Percentiles rank a stretch among this genome's conserved stretches.
phyloP scores from a whole-genome alignment of 306 rosid species.

The Carpinus fangiana region DNA sequence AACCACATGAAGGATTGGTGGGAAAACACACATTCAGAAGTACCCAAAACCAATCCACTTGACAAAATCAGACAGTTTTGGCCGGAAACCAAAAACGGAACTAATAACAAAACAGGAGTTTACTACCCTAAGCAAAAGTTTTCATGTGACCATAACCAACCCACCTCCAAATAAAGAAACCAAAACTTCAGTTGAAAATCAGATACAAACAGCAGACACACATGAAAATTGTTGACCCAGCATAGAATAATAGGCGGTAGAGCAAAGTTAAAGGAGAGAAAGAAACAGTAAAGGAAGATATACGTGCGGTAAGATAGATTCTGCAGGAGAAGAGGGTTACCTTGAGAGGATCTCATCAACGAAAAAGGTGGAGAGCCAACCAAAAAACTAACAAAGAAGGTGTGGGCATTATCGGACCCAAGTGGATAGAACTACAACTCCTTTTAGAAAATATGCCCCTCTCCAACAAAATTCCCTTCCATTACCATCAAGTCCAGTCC shows the following conservation, averaged over 20 bases:
- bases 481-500: background rate
- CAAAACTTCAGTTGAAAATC: background rate
- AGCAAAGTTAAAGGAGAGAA: slow-evolving; percentile 2
- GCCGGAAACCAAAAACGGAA: slow-evolving; percentile 5
- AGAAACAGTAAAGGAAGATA: slow-evolving; percentile 20
- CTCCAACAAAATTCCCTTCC: background rate
- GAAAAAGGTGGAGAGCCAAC: slow-evolving; percentile 13
- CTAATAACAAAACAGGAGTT: slow-evolving; percentile 1
- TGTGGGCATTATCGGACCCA: slow-evolving; percentile 30
- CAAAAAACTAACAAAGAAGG: slow-evolving; percentile 7
- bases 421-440: slow-evolving; percentile 23
- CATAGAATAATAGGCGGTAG: background rate
- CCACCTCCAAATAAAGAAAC: background rate
- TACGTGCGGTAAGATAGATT: slow-evolving; percentile 28
- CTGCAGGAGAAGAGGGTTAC: slow-evolving; percentile 32
- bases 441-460: slow-evolving; percentile 7
- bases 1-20: slow-evolving; percentile 12
- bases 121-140: background rate
- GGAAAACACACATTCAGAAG: slow-evolving; percentile 18
- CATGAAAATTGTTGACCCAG: background rate
- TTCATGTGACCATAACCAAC: background rate
- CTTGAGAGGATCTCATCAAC: slow-evolving; percentile 28
- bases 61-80: slow-evolving; percentile 17
- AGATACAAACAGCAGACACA: background rate
- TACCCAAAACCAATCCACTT: slow-evolving; percentile 27